Conservation (phyloP, 768 basidiomycete species). For the Suillus sp. region DNA sequence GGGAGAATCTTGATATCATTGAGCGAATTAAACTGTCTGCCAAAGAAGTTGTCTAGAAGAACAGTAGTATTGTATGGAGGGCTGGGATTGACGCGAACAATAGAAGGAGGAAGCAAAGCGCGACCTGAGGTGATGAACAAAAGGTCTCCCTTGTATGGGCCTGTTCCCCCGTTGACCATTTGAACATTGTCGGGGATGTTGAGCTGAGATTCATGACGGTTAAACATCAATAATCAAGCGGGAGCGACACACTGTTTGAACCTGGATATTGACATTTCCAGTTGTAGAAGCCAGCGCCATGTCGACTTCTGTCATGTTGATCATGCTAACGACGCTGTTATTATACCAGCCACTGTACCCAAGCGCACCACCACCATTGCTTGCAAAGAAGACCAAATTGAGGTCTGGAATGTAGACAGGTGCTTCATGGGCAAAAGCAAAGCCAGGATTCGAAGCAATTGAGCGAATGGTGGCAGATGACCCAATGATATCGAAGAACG, state of each 20-base stretch:
- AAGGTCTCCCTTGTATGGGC: slow-evolving; percentile 57
- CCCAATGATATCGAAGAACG: no score
- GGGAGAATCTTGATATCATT: slow-evolving; percentile 80
- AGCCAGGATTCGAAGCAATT: no score
- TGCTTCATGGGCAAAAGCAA: no score
- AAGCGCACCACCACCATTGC: slow-evolving; percentile 64
- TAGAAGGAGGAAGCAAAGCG: slow-evolving; percentile 58
- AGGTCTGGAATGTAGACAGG: slow-evolving; percentile 60
- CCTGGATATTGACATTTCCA: slow-evolving; percentile 49
- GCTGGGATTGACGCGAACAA: slow-evolving; percentile 65
- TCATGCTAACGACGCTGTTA: no score
- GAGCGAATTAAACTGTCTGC: slow-evolving; percentile 79
- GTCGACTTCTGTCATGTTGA: no score
- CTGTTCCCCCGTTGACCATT: no score
- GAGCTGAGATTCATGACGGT: slow-evolving; percentile 43
- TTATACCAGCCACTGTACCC: slow-evolving; percentile 65
- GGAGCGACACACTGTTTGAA: slow-evolving; percentile 37
- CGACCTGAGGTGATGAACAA: slow-evolving; percentile 68
- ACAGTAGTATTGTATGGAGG: slow-evolving; percentile 68
- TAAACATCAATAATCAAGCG: slow-evolving; percentile 3
- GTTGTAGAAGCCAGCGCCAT: no score
- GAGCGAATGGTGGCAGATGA: no score
- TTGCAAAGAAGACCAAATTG: slow-evolving; percentile 71
- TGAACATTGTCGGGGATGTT: slow-evolving; percentile 58
- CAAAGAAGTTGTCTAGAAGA: slow-evolving; percentile 77